phyloP scores from a whole-genome alignment of 2,329 filamentous ascomycete species.

The Sphaceloma murrayae region DNA sequence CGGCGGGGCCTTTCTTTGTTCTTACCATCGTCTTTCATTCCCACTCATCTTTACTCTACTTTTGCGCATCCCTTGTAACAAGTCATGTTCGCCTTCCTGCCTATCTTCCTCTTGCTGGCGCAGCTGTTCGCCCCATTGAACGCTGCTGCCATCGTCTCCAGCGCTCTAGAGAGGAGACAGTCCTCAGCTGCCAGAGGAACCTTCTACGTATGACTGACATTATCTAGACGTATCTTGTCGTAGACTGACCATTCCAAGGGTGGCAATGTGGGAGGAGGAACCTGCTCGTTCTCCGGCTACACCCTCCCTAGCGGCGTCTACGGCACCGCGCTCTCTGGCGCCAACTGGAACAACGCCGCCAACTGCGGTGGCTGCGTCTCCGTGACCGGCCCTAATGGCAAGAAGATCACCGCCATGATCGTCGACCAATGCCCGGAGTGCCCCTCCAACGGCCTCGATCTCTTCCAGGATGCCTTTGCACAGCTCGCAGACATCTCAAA shows the following conservation, averaged over 20 bases:
- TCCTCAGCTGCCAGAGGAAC: not conserved
- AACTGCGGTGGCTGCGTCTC: constrained; percentile 54
- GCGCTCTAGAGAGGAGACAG: not conserved
- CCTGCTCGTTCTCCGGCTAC: constrained; percentile 55
- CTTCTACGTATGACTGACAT: not conserved
- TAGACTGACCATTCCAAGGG: constrained; percentile 10
- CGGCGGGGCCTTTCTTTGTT: too few species aligned
- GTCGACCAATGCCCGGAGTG: constrained; percentile 51
- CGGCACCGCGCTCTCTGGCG: constrained; percentile 53
- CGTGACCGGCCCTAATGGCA: constrained; percentile 49
- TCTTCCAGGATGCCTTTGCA: constrained; percentile 45
- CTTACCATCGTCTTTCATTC: not conserved
- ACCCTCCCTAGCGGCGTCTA: constrained; percentile 49
- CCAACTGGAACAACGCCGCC: constrained; percentile 46
- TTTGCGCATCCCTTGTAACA: too few species aligned
- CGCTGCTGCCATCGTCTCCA: not conserved
- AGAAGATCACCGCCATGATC: constrained; percentile 54
- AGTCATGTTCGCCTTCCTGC: not conserved
- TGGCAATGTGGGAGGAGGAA: constrained; percentile 34
- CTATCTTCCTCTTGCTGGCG: constrained; percentile 17
- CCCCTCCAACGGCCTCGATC: constrained; percentile 45
- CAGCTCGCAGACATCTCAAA: constrained; percentile 36
- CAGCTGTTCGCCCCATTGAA: constrained; percentile 20
- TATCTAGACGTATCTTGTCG: not conserved
- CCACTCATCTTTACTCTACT: not conserved